Percentiles rank a stretch among this genome's conserved stretches.
Evolutionary conservation across 1,284 basidiomycete species (phyloP).

Genomic region (Volvariella surrecta): DNA sequence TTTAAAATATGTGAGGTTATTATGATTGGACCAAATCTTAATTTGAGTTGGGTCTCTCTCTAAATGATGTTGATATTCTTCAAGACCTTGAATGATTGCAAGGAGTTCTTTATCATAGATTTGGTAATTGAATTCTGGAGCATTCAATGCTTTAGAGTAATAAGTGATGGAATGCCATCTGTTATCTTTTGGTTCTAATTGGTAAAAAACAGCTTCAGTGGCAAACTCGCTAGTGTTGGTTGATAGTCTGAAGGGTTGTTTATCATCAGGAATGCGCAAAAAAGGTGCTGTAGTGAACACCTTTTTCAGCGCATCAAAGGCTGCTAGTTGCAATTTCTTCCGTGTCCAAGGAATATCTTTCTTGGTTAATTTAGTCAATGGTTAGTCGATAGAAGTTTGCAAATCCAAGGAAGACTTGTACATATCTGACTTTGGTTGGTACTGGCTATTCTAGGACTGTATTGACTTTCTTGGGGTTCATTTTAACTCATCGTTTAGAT

Average conservation of each 20-base stretch:
- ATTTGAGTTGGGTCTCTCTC: background rate
- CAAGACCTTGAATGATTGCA: constrained; percentile 10
- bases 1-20: constrained; percentile 23
- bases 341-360: too few species aligned
- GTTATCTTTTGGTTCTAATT: constrained; percentile 11
- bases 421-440: too few species aligned
- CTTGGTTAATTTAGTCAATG: too few species aligned
- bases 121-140: constrained; percentile 10
- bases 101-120: constrained; percentile 13
- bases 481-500: too few species aligned
- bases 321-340: too few species aligned
- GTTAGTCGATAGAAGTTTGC: too few species aligned
- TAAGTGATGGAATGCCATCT: constrained; percentile 9
- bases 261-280: constrained; percentile 12
- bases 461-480: too few species aligned
- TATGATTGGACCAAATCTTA: constrained; percentile 8
- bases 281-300: constrained; percentile 14
- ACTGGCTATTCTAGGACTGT: too few species aligned
- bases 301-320: constrained; percentile 18
- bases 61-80: constrained; percentile 9
- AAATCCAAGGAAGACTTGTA: too few species aligned
- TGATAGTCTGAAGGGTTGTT: constrained; percentile 17
- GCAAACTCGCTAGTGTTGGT: constrained; percentile 20
- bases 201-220: constrained; percentile 19
- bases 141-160: constrained; percentile 7